Conservation (phyloP, 2,329 filamentous ascomycete genomes). For the Fusarium sarcochroum region DNA sequence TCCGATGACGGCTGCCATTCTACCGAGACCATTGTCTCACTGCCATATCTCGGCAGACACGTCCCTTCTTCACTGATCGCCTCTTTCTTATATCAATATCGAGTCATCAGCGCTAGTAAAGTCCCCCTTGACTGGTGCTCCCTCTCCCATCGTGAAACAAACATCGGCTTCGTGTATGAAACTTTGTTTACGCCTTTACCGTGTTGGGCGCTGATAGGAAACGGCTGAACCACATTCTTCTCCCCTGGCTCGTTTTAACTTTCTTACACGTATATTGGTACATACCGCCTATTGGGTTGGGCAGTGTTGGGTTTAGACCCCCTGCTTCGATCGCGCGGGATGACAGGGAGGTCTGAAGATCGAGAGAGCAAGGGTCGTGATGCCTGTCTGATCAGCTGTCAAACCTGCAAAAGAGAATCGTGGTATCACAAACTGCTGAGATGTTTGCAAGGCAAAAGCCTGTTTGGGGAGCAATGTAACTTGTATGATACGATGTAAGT, state of each 20-base stretch:
- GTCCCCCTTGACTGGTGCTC: neutral
- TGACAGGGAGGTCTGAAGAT: slow-evolving; percentile 39
- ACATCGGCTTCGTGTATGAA: slow-evolving; percentile 2
- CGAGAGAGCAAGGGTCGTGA: slow-evolving; percentile 34
- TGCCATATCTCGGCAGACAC: too few species aligned
- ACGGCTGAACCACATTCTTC: slow-evolving; percentile 4
- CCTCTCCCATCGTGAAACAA: slow-evolving; percentile 1
- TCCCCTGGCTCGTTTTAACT: neutral
- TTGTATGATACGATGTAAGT: slow-evolving; percentile 4
- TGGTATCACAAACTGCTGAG: slow-evolving; percentile 1
- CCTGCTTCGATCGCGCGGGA: slow-evolving; percentile 35
- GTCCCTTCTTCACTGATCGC: too few species aligned
- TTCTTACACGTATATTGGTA: neutral
- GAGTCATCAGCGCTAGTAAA: neutral
- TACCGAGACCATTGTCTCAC: too few species aligned
- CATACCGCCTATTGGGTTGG: neutral
- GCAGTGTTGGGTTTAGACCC: neutral
- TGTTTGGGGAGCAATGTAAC: neutral
- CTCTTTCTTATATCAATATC: too few species aligned
- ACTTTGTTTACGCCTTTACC: slow-evolving; percentile 10
- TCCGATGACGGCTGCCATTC: neutral
- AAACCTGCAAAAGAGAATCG: neutral
- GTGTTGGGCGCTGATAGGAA: slow-evolving; percentile 20
- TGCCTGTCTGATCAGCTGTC: neutral
- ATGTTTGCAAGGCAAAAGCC: neutral